phyloP scores from a whole-genome alignment of 352 stramenopile species.

The Globisporangium paroecandrum region DNA sequence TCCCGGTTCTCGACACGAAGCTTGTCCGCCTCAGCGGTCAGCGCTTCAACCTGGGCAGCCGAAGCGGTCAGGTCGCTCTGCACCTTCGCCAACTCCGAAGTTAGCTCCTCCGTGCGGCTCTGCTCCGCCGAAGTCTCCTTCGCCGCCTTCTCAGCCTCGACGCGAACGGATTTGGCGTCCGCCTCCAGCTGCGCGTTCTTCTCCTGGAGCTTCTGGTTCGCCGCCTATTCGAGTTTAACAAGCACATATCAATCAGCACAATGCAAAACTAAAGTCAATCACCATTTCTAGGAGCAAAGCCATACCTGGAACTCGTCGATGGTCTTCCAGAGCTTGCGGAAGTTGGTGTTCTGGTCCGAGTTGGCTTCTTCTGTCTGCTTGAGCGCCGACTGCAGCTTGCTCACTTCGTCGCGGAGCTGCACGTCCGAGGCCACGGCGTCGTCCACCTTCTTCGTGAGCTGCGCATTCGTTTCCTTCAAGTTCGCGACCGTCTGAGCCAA shows the following conservation, averaged over 20 bases:
- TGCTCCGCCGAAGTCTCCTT: conserved; percentile 29
- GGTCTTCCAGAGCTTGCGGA: conserved; percentile 51
- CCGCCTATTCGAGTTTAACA: conserved; percentile 19
- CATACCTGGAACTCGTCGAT: conserved; percentile 43
- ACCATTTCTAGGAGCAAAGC: not conserved
- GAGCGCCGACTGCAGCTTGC: conserved; percentile 28
- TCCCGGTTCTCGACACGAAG: conserved; percentile 15
- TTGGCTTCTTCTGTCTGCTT: conserved; percentile 33
- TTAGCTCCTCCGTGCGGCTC: conserved; percentile 27
- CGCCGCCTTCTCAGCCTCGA: conserved; percentile 35
- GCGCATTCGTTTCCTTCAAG: conserved; percentile 22
- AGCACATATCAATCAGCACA: not conserved
- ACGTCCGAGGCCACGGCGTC: conserved; percentile 15
- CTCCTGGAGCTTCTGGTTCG: conserved; percentile 42
- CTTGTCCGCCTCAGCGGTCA: conserved; percentile 9
- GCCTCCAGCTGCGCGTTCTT: conserved; percentile 41
- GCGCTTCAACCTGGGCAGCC: not conserved
- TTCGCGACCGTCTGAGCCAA: conserved; percentile 21
- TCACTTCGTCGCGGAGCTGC: conserved; percentile 15
- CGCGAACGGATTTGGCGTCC: conserved; percentile 37
- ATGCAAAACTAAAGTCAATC: not conserved
- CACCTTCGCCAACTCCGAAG: conserved; percentile 25
- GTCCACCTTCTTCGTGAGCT: conserved; percentile 31
- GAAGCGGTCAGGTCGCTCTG: conserved; percentile 21
- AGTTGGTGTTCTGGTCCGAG: conserved; percentile 41